Percentiles rank a stretch among this genome's conserved stretches.
Conservation (phyloP, 495 filamentous ascomycete genomes). For the Immersiella caudata region DNA sequence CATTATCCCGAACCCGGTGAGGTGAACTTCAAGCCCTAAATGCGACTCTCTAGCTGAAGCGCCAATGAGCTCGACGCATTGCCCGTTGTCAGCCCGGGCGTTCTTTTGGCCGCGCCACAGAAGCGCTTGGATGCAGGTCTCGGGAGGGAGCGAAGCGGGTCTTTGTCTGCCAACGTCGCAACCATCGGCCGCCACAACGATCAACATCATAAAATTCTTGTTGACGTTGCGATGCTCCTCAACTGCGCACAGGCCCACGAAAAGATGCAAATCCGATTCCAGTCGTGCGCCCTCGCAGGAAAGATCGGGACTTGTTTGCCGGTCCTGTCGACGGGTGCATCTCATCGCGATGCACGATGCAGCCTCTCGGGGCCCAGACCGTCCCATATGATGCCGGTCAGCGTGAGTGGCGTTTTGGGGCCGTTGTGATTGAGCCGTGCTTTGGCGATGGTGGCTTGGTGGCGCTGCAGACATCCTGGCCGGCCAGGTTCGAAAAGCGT, state of each 20-base stretch:
- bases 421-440: constrained; percentile 1
- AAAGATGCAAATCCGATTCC: neutral
- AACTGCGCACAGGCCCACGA: neutral
- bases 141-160: neutral
- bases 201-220: neutral
- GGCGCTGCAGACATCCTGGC: constrained; percentile 17
- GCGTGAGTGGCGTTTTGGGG: neutral
- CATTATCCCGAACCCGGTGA: neutral
- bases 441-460: constrained; percentile 25
- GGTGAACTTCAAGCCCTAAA: neutral
- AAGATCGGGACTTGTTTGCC: neutral
- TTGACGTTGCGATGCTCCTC: neutral
- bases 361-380: neutral
- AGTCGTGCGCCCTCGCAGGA: neutral
- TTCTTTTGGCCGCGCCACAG: constrained; percentile 12
- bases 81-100: constrained; percentile 7
- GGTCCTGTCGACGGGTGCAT: neutral
- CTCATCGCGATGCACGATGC: neutral
- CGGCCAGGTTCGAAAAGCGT: neutral
- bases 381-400: neutral
- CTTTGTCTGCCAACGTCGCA: neutral
- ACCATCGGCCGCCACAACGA: neutral
- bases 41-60: neutral
- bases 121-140: neutral
- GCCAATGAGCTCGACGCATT: neutral